These are phyloP conservation scores for Cutaneotrichosporon cyanovorans DNA, from an alignment of 1,284 basidiomycete species.

Conservation along the genomic window DNA sequence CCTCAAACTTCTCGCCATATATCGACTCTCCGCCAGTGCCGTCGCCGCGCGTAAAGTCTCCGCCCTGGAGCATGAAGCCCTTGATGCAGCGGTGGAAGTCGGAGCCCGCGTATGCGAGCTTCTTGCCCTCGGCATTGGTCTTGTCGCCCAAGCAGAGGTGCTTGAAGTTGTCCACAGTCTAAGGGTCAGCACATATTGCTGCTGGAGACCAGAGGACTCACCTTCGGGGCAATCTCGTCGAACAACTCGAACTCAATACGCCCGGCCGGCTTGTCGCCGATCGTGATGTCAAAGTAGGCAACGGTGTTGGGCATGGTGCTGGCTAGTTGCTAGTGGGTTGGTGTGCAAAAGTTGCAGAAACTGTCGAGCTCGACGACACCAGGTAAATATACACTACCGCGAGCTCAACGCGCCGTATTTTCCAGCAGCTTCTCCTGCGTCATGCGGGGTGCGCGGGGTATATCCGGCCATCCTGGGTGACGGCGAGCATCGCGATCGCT, in stretches of 20 bases:
- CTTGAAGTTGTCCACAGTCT: slow-evolving; percentile 80
- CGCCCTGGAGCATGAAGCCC: slow-evolving; percentile 67
- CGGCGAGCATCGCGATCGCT: no score
- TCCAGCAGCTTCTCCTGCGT: no score
- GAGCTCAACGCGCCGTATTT: no score
- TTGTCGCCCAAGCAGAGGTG: slow-evolving; percentile 74
- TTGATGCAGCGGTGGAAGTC: slow-evolving; percentile 72
- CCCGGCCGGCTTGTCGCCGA: slow-evolving; percentile 54
- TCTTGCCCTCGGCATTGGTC: slow-evolving; percentile 46
- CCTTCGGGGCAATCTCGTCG: slow-evolving; percentile 54
- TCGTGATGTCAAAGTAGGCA: slow-evolving; percentile 67
- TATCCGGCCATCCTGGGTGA: no score
- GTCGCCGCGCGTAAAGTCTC: slow-evolving; percentile 53
- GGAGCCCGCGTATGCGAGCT: slow-evolving; percentile 50
- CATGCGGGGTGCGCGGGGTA: no score
- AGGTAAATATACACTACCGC: no score
- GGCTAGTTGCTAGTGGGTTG: no score
- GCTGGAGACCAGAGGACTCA: slow-evolving; percentile 10
- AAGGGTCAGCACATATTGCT: slow-evolving; percentile 3
- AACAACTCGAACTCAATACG: slow-evolving; percentile 77
- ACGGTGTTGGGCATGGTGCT: slow-evolving; percentile 46
- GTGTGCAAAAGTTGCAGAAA: no score
- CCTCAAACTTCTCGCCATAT: slow-evolving; percentile 68
- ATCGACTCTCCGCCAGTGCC: slow-evolving; percentile 91
- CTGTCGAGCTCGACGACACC: no score